Percentiles rank a stretch among this genome's conserved stretches.
Evolutionary conservation across 2,329 filamentous ascomycete species (phyloP).

Genomic region (Pseudopithomyces maydicus): DNA sequence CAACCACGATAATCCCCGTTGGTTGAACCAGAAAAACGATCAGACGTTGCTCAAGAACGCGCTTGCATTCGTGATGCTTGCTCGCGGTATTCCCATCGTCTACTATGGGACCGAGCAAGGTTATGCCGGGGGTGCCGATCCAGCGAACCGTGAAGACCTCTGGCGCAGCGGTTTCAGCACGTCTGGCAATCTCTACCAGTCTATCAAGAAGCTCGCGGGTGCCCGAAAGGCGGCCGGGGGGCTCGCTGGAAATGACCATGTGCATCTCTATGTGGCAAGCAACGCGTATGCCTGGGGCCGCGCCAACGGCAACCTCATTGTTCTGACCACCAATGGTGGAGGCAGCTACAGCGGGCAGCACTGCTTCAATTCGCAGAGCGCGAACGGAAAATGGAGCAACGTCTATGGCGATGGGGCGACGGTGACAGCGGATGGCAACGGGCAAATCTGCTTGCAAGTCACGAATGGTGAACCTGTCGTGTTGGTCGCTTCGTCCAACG

Average conservation of each 20-base stretch:
- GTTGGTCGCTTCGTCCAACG: constrained; percentile 29
- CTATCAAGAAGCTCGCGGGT: constrained; percentile 30
- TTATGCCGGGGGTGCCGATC: constrained; percentile 44
- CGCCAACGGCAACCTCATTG: constrained; percentile 51
- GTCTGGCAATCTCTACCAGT: constrained; percentile 31
- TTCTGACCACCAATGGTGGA: constrained; percentile 54
- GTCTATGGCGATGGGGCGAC: constrained; percentile 44
- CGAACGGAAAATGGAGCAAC: constrained; percentile 49
- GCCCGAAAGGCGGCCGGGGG: constrained; percentile 47
- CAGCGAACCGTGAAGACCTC: constrained; percentile 48
- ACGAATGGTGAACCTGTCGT: constrained; percentile 53
- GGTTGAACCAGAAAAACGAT: constrained; percentile 43
- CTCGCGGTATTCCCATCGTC: constrained; percentile 47
- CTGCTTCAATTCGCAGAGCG: constrained; percentile 50
- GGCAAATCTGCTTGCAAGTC: constrained; percentile 49
- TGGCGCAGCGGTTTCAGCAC: constrained; percentile 46
- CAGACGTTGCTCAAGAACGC: constrained; percentile 45
- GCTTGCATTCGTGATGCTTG: constrained; percentile 44
- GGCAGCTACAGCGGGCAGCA: constrained; percentile 44
- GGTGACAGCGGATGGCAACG: constrained; percentile 47
- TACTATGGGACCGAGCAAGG: constrained; percentile 48
- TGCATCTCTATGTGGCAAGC: constrained; percentile 49
- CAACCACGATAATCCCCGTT: constrained; percentile 48
- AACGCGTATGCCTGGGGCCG: constrained; percentile 55
- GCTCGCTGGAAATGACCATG: constrained; percentile 51